A percentile compares a stretch with the other conserved stretches of the same genome.
These are phyloP conservation scores for Camelina sativa DNA, from an alignment of 345 rosid species.

Conservation along the genomic window DNA sequence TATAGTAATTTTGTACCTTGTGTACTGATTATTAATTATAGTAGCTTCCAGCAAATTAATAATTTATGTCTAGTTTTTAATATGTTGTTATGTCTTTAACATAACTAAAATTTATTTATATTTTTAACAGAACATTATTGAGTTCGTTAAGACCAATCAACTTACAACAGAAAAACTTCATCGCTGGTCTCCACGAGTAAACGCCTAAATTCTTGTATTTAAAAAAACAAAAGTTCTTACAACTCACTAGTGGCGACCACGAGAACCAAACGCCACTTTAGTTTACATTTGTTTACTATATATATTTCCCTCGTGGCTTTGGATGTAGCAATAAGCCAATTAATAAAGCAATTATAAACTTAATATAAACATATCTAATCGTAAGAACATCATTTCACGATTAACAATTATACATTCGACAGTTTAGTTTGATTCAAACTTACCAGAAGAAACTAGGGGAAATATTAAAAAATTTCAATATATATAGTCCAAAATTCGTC, in stretches of 20 bases:
- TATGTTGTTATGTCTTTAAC: background rate
- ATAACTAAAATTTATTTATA: background rate
- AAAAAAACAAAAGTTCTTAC: background rate
- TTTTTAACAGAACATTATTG: background rate
- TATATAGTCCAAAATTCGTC: background rate
- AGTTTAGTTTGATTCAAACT: no score
- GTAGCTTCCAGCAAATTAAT: background rate
- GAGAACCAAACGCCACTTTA: no score
- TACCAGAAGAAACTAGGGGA: background rate
- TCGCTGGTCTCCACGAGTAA: background rate
- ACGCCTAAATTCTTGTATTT: background rate
- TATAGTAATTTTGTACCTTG: background rate
- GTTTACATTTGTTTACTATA: background rate
- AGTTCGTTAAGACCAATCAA: background rate
- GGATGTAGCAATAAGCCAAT: background rate
- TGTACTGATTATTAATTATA: background rate
- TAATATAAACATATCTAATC: no score
- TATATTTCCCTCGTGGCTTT: constrained; percentile 3
- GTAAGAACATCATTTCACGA: background rate
- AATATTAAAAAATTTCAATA: background rate
- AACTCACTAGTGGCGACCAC: background rate
- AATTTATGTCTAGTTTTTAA: background rate
- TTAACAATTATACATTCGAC: no score
- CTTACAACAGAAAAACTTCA: background rate
- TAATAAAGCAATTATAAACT: background rate